These are phyloP conservation scores for Xylaria sp. DNA, from an alignment of 2,329 filamentous ascomycete genomes.

Conservation along the genomic window DNA sequence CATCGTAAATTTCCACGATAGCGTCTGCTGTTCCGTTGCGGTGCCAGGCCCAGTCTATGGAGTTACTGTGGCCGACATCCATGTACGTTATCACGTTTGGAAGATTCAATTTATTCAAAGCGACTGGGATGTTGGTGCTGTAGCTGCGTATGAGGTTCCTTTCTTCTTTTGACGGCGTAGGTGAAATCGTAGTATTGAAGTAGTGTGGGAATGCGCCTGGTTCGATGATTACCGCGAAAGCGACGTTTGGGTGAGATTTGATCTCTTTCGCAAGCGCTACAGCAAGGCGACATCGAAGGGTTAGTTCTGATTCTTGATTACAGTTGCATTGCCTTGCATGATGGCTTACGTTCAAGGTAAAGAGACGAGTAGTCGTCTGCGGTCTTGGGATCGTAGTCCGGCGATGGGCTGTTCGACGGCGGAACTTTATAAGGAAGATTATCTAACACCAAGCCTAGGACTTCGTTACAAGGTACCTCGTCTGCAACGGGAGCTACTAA, in stretches of 20 bases:
- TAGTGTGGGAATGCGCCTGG: slow-evolving; percentile 19
- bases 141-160: slow-evolving; percentile 12
- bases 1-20: not conserved
- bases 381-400: slow-evolving; percentile 11
- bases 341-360: slow-evolving; percentile 9
- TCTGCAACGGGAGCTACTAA: not conserved
- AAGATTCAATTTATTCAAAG: not conserved
- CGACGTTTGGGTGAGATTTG: slow-evolving; percentile 6
- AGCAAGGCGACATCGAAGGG: not conserved
- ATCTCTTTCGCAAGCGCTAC: slow-evolving; percentile 11
- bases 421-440: slow-evolving; percentile 21
- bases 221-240: slow-evolving; percentile 20
- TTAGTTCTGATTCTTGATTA: not conserved
- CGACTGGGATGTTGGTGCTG: slow-evolving; percentile 10
- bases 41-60: slow-evolving; percentile 12
- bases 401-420: not conserved
- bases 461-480: slow-evolving; percentile 24
- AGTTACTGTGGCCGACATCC: slow-evolving; percentile 21
- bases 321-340: not conserved
- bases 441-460: slow-evolving; percentile 21
- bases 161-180: not conserved
- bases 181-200: slow-evolving; percentile 4
- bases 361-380: not conserved
- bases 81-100: slow-evolving; percentile 15
- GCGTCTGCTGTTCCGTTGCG: slow-evolving; percentile 18